Evolutionary conservation across 1,284 basidiomycete species (phyloP), one percentile per base, ranked within the genome.

Genomic region (Malassezia dermatis): DNA sequence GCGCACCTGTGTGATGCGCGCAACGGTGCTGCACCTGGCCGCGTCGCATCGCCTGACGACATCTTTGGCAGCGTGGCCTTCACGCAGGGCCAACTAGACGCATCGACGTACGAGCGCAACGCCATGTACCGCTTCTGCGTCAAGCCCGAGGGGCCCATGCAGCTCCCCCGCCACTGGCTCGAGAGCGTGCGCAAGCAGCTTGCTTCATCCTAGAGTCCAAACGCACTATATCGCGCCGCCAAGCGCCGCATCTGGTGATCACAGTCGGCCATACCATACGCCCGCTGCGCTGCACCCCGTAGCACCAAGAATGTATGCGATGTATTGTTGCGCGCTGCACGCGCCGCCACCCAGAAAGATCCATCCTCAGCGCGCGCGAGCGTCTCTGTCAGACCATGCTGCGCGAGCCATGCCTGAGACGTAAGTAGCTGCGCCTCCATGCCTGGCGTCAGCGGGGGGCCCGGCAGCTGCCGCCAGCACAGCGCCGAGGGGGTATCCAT

Each of bases 41-140:
- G 71, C 17, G 67, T 64, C 32, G 58, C 67, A 1, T 63, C 65
- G 26, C 67, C 70, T 4, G 70, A 73, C 11, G 65, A 65, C 51
- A 73, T 73, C 50, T 58, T 71, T 44, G 66, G 63, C 2, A 60
- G 59, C 15, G 64, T 74, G 2, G 67, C 64, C 12, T 74, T 74
- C 30, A 61, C 61, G 19, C 64, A 73, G 10, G 58, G 61, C 27
- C 19, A 55, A 37, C 46, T 74, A 7, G 53, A 51, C 8, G 51
- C 62, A 7, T 64, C 67, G 21, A 61, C 62, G 37, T 73, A 73
- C 51, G 62, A 67, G 53, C 56, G 59, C 32, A 73, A 73, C 56
- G 63, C 59, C 44, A 65, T 59, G 30, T 67, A 73, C 51, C 56
- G 69, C 26, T 59, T 71, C 32, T 60, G 69, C 31, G 67, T 69